A percentile compares a stretch with the other conserved stretches of the same genome.
Evolutionary conservation across 306 rosid species (phyloP).

Genomic region (Vicia sativa): DNA sequence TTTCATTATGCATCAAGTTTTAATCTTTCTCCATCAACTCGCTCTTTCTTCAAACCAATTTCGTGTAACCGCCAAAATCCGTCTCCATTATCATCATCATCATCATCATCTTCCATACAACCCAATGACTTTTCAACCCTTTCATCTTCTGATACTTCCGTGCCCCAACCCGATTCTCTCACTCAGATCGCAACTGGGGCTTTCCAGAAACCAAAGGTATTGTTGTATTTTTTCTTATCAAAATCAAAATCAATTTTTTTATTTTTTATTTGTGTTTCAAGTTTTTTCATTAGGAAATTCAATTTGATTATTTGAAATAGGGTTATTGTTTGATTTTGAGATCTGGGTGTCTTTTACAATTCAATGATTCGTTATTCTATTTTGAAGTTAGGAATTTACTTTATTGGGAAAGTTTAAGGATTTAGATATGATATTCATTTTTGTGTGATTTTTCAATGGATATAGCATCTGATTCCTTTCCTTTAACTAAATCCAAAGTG

Average conservation of each 20-base stretch:
- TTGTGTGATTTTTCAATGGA: background rate
- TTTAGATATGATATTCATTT: no score
- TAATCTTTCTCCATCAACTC: conserved; percentile 40
- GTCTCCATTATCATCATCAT: conserved; percentile 44
- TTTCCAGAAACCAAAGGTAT: conserved; percentile 56
- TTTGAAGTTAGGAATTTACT: background rate
- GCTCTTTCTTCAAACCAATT: conserved; percentile 36
- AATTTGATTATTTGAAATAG: background rate
- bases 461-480: background rate
- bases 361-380: background rate
- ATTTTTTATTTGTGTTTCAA: background rate
- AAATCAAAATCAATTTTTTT: background rate
- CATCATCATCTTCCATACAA: conserved; percentile 18
- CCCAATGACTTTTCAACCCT: conserved; percentile 28
- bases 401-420: background rate
- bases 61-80: conserved; percentile 50
- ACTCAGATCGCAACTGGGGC: conserved; percentile 46
- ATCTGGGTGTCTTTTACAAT: conserved; percentile 6
- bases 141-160: conserved; percentile 36
- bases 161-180: conserved; percentile 40
- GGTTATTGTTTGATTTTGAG: conserved; percentile 6
- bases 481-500: conserved; percentile 12
- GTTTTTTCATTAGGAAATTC: background rate
- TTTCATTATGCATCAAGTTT: conserved; percentile 44
- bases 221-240: background rate